Evolutionary conservation across 2,329 filamentous ascomycete species (phyloP), one percentile per base, ranked within the genome.

Genomic region (Rhinocladiella similis): DNA sequence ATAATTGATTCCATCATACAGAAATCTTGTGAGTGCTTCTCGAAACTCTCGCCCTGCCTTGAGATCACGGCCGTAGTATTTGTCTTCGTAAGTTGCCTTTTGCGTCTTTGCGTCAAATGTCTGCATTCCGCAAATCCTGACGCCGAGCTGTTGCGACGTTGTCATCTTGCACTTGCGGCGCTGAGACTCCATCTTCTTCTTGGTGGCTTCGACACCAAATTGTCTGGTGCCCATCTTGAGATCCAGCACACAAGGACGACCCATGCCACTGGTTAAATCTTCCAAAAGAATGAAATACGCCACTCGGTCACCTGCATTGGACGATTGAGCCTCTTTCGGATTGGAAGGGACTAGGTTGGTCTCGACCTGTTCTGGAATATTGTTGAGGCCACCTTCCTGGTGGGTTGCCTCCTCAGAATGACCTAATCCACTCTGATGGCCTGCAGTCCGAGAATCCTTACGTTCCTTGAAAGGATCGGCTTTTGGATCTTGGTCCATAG

Each of bases 151-250:
- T 57, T 87, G 86, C 6, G 94, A 97, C 0, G 94, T 99, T 0
- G 94, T 99, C 61, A 84, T 87, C 62, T 90, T 88, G 72, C 94
- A 97, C 73, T 99, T 99, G 65, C 90, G 87, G 56, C 90, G 85
- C 72, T 99, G 94, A 0, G 94, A 97, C 58, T 88, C 86, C 68
- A 92, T 90, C 73, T 99, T 99, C 78, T 96, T 96, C 42, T 91
- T 86, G 51, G 83, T 86, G 1, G 94, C 94, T 65, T 97, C 92
- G 12, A 97, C 85, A 6, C 94, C 94, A 70, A 97, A 97, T 69
- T 99, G 94, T 1, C 94, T 87, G 6, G 94, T 99, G 18, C 94
- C 94, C 94, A 99, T 99, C 71, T 99, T 99, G 60, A 99, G 79
- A 70, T 99, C 94, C 72, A 99, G 88, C 57, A 99, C 96, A 73